Percentiles rank a stretch among this genome's conserved stretches.
These are phyloP conservation scores for Skeletonema marinoi DNA, from an alignment of 108 stramenopile genomes.

Conservation along the genomic window DNA sequence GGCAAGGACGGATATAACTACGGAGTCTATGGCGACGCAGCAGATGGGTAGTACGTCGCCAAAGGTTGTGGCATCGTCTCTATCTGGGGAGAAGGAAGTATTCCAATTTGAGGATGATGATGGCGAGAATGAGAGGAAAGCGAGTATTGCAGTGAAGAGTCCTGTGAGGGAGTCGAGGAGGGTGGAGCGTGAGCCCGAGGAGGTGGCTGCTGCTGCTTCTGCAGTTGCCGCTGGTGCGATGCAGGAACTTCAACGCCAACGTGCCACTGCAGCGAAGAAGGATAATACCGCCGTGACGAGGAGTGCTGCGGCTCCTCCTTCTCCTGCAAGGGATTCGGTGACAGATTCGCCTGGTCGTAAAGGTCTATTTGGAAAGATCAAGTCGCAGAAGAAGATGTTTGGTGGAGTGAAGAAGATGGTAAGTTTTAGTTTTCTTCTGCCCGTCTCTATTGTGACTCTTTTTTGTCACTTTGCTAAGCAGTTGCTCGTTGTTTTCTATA, in stretches of 20 bases:
- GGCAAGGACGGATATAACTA: slow-evolving; percentile 44
- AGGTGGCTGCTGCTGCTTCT: slow-evolving; percentile 11
- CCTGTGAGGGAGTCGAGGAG: neutral
- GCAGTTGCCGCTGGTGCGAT: slow-evolving; percentile 1
- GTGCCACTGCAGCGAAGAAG: neutral
- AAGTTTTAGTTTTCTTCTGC: neutral
- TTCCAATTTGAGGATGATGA: neutral
- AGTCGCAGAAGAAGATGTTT: slow-evolving; percentile 1
- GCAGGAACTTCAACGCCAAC: neutral
- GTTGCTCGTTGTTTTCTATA: neutral
- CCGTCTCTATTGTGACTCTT: neutral
- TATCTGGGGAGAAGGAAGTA: neutral
- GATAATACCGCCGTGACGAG: neutral
- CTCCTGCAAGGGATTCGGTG: neutral
- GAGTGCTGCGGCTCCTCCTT: neutral
- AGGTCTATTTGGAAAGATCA: slow-evolving; percentile 22
- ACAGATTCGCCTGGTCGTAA: slow-evolving; percentile 15
- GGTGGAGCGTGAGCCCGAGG: neutral
- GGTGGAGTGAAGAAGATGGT: neutral
- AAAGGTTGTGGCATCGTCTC: neutral
- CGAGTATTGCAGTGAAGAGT: neutral
- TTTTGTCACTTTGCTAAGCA: neutral
- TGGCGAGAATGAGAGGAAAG: neutral
- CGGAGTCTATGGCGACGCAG: slow-evolving; percentile 28
- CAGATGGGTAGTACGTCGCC: slow-evolving; percentile 33